Evolutionary conservation across 2,329 filamentous ascomycete genomes (phyloP), one percentile per base, ranked within the genome.

Genomic region (Aureobasidium namibiae): DNA sequence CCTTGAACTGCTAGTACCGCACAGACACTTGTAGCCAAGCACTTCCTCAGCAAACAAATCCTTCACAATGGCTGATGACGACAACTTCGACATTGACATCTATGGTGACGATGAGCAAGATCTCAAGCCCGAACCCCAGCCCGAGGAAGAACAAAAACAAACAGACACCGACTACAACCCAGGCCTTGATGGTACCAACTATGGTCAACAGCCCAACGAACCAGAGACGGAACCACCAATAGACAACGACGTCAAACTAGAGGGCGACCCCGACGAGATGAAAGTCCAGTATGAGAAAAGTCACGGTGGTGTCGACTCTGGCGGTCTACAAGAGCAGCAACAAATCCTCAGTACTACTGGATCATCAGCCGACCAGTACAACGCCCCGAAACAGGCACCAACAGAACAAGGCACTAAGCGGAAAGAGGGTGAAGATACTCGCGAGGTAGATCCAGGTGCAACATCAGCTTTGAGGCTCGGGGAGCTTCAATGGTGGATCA

Each of bases 401-500:
- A 75, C 75, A 45, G 78, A 79, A 61, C 82, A 85, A 66, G 82
- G 82, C 38, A 75, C 78, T 48, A 87, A 87, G 69, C 80, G 84
- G 60, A 86, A 87, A 69, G 81, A 83, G 61, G 77, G 75, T 21
- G 76, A 76, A 42, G 79, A 81, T 56, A 80, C 84, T 56, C 56
- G 63, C 23, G 64, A 67, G 36, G 61, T 79, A 5, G 84, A 86
- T 61, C 79, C 80, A 1, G 80, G 80, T 62, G 84, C 85, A 2
- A 84, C 82, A 5, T 78, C 85, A 24, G 91, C 92, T 0, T 75
- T 97, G 31, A 84, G 95, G 72, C 83, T 97, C 57, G 92, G 90
- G 2, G 94, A 97, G 52, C 78, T 99, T 10, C 88, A 89, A 72
- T 99, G 94, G 94, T 97, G 92, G 92, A 92, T 86, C 31, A 95